Conservation (phyloP, 75 land plant genomes). For the Pinus tabuliformis region DNA sequence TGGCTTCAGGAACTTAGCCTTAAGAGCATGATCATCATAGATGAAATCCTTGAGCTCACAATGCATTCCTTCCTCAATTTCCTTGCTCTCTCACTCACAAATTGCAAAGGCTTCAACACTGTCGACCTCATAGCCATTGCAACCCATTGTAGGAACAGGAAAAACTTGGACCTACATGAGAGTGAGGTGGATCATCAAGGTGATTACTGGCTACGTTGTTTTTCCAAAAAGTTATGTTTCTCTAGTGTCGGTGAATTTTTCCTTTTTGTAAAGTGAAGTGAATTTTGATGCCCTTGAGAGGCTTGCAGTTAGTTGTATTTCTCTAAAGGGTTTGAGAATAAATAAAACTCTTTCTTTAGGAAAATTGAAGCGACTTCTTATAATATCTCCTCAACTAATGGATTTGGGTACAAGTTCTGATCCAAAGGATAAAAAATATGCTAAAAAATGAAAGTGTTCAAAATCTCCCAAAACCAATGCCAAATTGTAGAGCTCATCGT, state of each 20-base stretch:
- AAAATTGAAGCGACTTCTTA: slow-evolving; percentile 47
- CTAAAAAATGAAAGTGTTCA: too few species aligned
- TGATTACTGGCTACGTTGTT: slow-evolving; percentile 55
- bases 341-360: slow-evolving; percentile 35
- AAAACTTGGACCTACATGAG: slow-evolving; percentile 53
- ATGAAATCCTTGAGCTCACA: slow-evolving; percentile 43
- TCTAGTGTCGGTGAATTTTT: slow-evolving; percentile 53
- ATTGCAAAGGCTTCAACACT: slow-evolving; percentile 43
- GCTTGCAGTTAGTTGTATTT: slow-evolving; percentile 55
- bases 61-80: slow-evolving; percentile 49
- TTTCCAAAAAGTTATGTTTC: slow-evolving; percentile 47
- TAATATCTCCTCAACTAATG: slow-evolving; percentile 45
- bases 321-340: slow-evolving; percentile 49
- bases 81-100: slow-evolving; percentile 13
- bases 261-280: slow-evolving; percentile 36
- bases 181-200: slow-evolving; percentile 31
- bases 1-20: slow-evolving; percentile 57
- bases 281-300: slow-evolving; percentile 45
- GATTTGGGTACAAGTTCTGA: slow-evolving; percentile 63
- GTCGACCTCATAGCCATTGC: slow-evolving; percentile 64
- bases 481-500: too few species aligned
- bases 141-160: slow-evolving; percentile 65
- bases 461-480: too few species aligned
- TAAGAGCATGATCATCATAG: slow-evolving; percentile 76
- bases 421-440: too few species aligned